Evolutionary conservation across 805 yeast genomes (phyloP).

Genomic region (Nakazawaea ishiwadae): DNA sequence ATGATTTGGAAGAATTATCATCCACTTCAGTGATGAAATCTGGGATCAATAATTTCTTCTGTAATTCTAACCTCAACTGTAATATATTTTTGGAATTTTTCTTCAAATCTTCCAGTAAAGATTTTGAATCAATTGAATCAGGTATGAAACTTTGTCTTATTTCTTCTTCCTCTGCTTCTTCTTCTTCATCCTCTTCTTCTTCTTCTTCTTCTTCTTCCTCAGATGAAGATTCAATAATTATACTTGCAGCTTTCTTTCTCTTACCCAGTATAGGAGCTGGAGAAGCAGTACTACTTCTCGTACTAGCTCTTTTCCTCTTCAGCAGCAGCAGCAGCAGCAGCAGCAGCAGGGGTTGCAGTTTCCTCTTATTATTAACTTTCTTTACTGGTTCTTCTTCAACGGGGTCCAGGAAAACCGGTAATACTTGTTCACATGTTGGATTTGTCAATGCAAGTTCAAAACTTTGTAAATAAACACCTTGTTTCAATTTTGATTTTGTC

Average conservation of each 20-base stretch:
- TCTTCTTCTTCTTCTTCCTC: constrained; percentile 14
- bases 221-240: background rate
- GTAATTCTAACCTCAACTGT: constrained; percentile 5
- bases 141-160: constrained; percentile 4
- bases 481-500: constrained; percentile 1
- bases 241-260: background rate
- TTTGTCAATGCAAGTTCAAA: constrained; percentile 11
- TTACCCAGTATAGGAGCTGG: constrained; percentile 5
- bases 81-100: background rate
- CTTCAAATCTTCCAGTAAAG: constrained; percentile 1
- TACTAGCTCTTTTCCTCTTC: too few relatives aligned
- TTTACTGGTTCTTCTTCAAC: too few relatives aligned
- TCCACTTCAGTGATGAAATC: too few relatives aligned
- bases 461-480: constrained; percentile 12
- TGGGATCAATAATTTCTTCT: background rate
- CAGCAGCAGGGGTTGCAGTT: background rate
- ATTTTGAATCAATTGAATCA: background rate
- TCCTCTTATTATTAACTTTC: constrained; percentile 3
- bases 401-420: constrained; percentile 37
- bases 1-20: too few relatives aligned
- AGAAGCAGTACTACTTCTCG: constrained; percentile 1
- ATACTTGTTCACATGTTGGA: constrained; percentile 33
- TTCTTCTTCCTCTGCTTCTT: constrained; percentile 16
- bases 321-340: too few relatives aligned
- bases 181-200: constrained; percentile 14